Percentiles rank a stretch among this genome's conserved stretches.
These are phyloP conservation scores for Colletotrichum gloeosporioides DNA, from an alignment of 2,329 filamentous ascomycete genomes.

Conservation along the genomic window DNA sequence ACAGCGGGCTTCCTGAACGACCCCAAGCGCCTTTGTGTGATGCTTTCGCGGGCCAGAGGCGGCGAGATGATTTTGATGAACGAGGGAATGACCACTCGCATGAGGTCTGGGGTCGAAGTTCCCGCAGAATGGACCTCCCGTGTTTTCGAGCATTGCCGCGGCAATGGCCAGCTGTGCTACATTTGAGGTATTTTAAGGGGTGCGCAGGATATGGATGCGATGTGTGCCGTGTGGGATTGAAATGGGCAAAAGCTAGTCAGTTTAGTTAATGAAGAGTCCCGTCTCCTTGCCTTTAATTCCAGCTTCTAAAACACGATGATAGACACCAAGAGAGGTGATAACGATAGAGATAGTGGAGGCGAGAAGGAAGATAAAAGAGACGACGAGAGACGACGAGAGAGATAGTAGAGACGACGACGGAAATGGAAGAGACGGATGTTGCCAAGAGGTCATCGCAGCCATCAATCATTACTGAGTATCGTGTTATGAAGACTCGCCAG, in stretches of 20 bases:
- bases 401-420: not conserved
- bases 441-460: not conserved
- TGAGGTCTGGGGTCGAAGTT: not conserved
- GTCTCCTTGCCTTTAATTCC: not conserved
- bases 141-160: conserved; percentile 7
- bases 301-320: not conserved
- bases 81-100: conserved; percentile 33
- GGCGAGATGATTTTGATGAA: conserved; percentile 53
- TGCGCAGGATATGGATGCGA: conserved; percentile 17
- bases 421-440: not conserved
- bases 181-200: conserved; percentile 24
- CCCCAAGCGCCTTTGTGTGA: conserved; percentile 49
- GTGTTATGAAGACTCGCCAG: not conserved
- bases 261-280: not conserved
- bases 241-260: not conserved
- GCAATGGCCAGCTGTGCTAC: not conserved
- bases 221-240: not conserved
- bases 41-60: conserved; percentile 48
- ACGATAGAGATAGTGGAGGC: no score
- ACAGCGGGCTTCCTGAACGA: conserved; percentile 48
- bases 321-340: no score
- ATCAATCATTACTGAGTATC: not conserved
- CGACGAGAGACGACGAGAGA: not conserved
- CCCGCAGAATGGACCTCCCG: conserved; percentile 11
- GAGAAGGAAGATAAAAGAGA: not conserved